Base-by-base conservation (phyloP, 2,329 filamentous ascomycete species). In the Talaromyces sp. region DNA sequence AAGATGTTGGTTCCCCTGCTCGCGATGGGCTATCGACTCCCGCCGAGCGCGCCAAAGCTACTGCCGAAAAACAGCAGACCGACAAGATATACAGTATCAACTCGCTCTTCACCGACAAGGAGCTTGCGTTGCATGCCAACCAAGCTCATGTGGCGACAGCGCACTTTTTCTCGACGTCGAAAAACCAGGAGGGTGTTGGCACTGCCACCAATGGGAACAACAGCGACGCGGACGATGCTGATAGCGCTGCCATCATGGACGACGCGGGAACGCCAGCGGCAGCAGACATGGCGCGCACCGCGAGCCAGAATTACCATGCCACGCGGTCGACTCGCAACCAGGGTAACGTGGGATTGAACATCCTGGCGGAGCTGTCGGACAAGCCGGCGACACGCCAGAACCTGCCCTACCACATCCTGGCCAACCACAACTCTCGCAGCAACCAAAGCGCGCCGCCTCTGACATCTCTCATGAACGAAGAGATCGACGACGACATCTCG, bases 21-120 rank as follows among this genome's bases (percentile, higher is more conserved):
- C 81, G 83, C 33, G 80, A 74, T 72, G 82, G 71, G 67, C 77
- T 69, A 65, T 78, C 68, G 69, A 82, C 68, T 60, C 83, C 72
- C 58, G 78, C 72, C 72, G 84, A 75, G 74, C 84, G 85, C 65
- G 79, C 80, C 58, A 83, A 83, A 70, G 76, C 80, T 11, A 80
- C 80, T 66, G 71, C 82, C 55, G 80, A 82, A 55, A 77, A 81
- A 53, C 84, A 88, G 65, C 83, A 84, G 66, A 81, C 84, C 64
- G 82, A 84, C 8, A 78, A 84, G 1, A 78, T 81, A 4, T 87
- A 86, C 73, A 86, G 84, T 8, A 81, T 88, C 61, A 81, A 87
- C 60, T 81, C 82, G n/a, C 78, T 88, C 17, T 88, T 88, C 70
- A 88, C 85, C 3, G 85, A 88, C 64, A 88, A 88, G 75, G 86